Conservation (phyloP, 805 yeast species). For the Metschnikowia aberdeeniae region DNA sequence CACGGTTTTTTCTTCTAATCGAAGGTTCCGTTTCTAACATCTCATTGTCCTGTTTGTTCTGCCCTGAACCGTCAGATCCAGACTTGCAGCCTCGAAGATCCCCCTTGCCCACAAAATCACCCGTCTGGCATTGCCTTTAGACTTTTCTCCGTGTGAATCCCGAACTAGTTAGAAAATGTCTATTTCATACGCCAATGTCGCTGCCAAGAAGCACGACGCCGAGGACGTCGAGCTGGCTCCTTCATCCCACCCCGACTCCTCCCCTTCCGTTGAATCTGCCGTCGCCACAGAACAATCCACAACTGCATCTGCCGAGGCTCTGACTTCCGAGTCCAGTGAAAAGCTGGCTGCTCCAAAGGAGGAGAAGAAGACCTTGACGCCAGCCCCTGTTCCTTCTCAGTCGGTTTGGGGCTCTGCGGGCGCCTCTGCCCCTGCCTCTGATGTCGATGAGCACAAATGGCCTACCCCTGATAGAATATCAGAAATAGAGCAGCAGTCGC, state of each 20-base stretch:
- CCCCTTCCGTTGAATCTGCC: constrained; percentile 6
- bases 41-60: constrained; percentile 1
- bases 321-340: constrained; percentile 1
- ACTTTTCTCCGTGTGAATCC: constrained; percentile 2
- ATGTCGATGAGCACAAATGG: constrained; percentile 42
- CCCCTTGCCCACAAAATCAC: not conserved
- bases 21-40: constrained; percentile 1
- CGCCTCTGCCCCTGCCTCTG: constrained; percentile 13
- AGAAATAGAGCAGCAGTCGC: constrained; percentile 14
- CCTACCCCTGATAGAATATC: constrained; percentile 38
- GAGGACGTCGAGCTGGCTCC: constrained; percentile 9
- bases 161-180: constrained; percentile 13
- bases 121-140: not conserved
- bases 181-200: constrained; percentile 41
- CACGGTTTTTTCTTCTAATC: not conserved
- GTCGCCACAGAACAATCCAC: constrained; percentile 8
- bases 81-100: constrained; percentile 1
- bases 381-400: constrained; percentile 44
- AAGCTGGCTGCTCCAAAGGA: constrained; percentile 10
- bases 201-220: constrained; percentile 31
- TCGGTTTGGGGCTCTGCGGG: constrained; percentile 39
- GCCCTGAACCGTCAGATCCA: not conserved
- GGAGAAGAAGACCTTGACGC: constrained; percentile 36
- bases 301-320: constrained; percentile 8
- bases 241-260: constrained; percentile 7